Percentiles rank a stretch among this genome's conserved stretches.
Evolutionary conservation across 2,329 filamentous ascomycete species (phyloP).

Genomic region (Trichoderma citrinoviride): DNA sequence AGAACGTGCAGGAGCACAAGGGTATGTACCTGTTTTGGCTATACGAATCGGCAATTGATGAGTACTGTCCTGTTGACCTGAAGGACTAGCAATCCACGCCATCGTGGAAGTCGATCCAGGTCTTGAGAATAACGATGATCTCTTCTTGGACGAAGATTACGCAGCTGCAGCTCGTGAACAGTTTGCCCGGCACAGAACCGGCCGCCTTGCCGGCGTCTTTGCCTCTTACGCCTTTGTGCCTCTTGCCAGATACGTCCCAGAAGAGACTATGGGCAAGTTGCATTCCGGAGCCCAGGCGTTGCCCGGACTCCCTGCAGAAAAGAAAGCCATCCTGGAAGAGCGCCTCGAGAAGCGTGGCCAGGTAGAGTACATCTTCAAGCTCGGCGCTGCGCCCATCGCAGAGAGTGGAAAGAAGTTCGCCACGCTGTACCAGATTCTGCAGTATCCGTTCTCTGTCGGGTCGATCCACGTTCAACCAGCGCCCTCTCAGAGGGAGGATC

Average conservation of each 20-base stretch:
- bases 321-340: slow-evolving; percentile 32
- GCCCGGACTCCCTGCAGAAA: slow-evolving; percentile 26
- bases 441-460: slow-evolving; percentile 51
- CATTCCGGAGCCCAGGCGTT: slow-evolving; percentile 26
- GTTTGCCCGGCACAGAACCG: slow-evolving; percentile 32
- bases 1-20: slow-evolving; percentile 49
- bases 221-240: slow-evolving; percentile 45
- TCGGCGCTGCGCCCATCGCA: slow-evolving; percentile 46
- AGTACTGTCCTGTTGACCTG: not conserved
- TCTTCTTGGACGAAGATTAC: slow-evolving; percentile 33
- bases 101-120: slow-evolving; percentile 46
- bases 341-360: slow-evolving; percentile 43
- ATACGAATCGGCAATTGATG: slow-evolving; percentile 2
- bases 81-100: slow-evolving; percentile 38
- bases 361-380: slow-evolving; percentile 49
- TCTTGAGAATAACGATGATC: slow-evolving; percentile 41
- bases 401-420: slow-evolving; percentile 44
- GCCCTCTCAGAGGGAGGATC: slow-evolving; percentile 28
- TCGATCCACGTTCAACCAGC: slow-evolving; percentile 43
- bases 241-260: slow-evolving; percentile 35
- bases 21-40: slow-evolving; percentile 29
- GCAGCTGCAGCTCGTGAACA: slow-evolving; percentile 36
- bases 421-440: slow-evolving; percentile 49
- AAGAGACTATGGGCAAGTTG: slow-evolving; percentile 27
- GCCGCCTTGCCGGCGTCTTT: slow-evolving; percentile 41